Evolutionary conservation across 2,329 filamentous ascomycete species (phyloP).

Genomic region (Aspergillus ruber): DNA sequence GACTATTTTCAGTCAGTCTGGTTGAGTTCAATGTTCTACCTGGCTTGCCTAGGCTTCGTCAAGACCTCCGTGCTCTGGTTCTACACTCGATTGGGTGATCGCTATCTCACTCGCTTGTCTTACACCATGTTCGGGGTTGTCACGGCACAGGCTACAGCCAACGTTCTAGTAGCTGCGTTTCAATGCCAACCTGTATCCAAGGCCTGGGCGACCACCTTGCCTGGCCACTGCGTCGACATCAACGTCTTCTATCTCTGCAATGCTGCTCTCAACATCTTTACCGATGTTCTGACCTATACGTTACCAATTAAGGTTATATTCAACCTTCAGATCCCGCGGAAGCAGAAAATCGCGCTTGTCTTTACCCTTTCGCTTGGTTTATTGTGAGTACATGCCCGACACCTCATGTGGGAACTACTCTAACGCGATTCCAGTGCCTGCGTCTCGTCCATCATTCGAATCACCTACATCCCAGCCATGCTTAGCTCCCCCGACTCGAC

Average conservation of each 20-base stretch:
- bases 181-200: conserved; percentile 38
- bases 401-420: neutral
- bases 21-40: conserved; percentile 46
- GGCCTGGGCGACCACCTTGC: conserved; percentile 32
- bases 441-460: conserved; percentile 42
- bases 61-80: conserved; percentile 44
- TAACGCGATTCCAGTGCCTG: conserved; percentile 30
- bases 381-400: conserved; percentile 22
- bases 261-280: conserved; percentile 55
- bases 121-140: conserved; percentile 38
- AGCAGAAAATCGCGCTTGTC: conserved; percentile 43
- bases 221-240: conserved; percentile 42
- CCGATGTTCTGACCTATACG: conserved; percentile 51
- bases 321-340: conserved; percentile 41
- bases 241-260: conserved; percentile 48
- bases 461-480: conserved; percentile 41
- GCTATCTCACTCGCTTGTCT: conserved; percentile 28
- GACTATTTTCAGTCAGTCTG: conserved; percentile 30
- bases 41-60: conserved; percentile 42
- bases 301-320: conserved; percentile 47
- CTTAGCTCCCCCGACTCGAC: conserved; percentile 31
- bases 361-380: conserved; percentile 48
- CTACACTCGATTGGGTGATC: conserved; percentile 41
- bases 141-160: conserved; percentile 33
- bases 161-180: conserved; percentile 40